Percentiles rank a stretch among this genome's conserved stretches.
phyloP scores from a whole-genome alignment of 805 yeast species.

The Barnettozyma sucrosica region DNA sequence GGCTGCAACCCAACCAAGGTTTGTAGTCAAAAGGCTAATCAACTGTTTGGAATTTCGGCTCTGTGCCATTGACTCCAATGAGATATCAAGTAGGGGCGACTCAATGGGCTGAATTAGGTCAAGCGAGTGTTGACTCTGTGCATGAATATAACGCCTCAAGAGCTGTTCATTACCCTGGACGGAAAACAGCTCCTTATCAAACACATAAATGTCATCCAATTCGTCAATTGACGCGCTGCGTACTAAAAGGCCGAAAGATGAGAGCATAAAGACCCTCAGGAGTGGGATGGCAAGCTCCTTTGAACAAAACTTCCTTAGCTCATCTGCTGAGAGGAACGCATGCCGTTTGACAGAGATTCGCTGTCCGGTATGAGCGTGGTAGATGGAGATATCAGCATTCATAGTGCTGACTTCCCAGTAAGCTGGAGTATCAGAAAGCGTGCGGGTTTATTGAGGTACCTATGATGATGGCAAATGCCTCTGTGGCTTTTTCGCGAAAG shows the following conservation, averaged over 20 bases:
- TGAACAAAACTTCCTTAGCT: conserved; percentile 36
- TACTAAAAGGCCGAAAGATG: conserved; percentile 61
- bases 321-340: conserved; percentile 36
- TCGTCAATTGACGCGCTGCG: conserved; percentile 39
- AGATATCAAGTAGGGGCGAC: conserved; percentile 32
- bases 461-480: not conserved
- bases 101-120: conserved; percentile 29
- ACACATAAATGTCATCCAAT: conserved; percentile 52
- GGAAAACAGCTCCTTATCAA: conserved; percentile 55
- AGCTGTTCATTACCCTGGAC: conserved; percentile 16
- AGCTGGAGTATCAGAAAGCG: not conserved
- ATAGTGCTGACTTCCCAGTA: not conserved
- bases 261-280: conserved; percentile 43
- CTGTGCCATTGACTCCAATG: conserved; percentile 14
- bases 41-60: conserved; percentile 20
- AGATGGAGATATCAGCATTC: conserved; percentile 12
- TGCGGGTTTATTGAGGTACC: not conserved
- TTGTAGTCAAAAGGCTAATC: conserved; percentile 34
- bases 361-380: conserved; percentile 42
- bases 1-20: conserved; percentile 48
- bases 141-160: conserved; percentile 11
- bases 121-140: conserved; percentile 6
- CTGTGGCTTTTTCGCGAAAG: not conserved
- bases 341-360: conserved; percentile 31
- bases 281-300: conserved; percentile 36